Evolutionary conservation across 2,329 filamentous ascomycete genomes (phyloP).

Genomic region (Myriosclerotinia duriaeana): DNA sequence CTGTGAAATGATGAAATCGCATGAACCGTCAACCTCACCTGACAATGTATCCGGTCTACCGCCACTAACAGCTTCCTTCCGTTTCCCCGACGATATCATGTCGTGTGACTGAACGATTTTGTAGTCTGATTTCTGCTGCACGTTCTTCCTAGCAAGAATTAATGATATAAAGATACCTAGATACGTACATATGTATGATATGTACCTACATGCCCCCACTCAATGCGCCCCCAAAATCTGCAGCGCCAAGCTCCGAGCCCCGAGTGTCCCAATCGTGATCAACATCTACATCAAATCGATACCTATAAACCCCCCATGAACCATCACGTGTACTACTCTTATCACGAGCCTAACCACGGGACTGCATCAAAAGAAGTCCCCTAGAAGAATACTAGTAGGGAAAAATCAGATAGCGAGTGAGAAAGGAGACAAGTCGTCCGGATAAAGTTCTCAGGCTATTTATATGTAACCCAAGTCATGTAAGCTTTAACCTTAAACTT

Average conservation of each 20-base stretch:
- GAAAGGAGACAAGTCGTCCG: conserved; percentile 12
- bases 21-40: background rate
- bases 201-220: background rate
- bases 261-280: background rate
- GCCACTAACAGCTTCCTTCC: background rate
- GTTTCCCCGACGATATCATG: background rate
- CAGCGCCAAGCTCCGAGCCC: conserved; percentile 6
- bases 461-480: background rate
- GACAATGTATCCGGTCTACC: background rate
- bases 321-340: background rate
- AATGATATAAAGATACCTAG: background rate
- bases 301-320: too few relatives aligned
- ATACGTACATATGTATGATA: background rate
- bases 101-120: conserved; percentile 3
- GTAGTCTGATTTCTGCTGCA: background rate
- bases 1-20: background rate
- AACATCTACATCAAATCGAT: background rate
- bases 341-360: too few relatives aligned
- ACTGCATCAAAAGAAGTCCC: background rate
- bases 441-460: conserved; percentile 16
- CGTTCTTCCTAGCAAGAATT: background rate
- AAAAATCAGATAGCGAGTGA: background rate
- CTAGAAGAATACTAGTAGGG: background rate
- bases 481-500: background rate
- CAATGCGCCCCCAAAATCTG: background rate